Percentiles rank a stretch among this genome's conserved stretches.
These are phyloP conservation scores for Leptoxyphium fumago DNA, from an alignment of 2,329 filamentous ascomycete genomes.

Conservation along the genomic window DNA sequence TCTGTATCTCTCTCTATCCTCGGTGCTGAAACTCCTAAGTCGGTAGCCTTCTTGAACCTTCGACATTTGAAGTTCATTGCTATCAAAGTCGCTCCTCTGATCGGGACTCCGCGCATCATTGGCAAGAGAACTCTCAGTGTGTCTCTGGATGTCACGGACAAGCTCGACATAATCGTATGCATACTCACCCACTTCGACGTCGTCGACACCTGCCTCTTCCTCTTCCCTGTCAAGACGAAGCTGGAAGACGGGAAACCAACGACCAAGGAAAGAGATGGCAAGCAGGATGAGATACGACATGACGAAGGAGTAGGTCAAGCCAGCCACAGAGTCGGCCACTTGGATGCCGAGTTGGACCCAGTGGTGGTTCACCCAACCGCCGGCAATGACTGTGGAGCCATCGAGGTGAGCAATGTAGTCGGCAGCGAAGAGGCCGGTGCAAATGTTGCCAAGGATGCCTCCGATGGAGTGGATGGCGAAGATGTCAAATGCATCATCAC, in stretches of 20 bases:
- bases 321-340: conserved; percentile 64
- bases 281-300: conserved; percentile 61
- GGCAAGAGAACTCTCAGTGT: not conserved
- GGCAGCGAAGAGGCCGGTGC: conserved; percentile 70
- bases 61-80: not conserved
- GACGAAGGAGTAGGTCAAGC: conserved; percentile 63
- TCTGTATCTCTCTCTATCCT: not conserved
- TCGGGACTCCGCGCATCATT: not conserved
- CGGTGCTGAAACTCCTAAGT: not conserved
- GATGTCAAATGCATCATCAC: conserved; percentile 80
- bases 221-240: conserved; percentile 63
- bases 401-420: conserved; percentile 75
- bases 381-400: conserved; percentile 48
- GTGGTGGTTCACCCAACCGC: conserved; percentile 72
- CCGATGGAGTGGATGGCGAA: conserved; percentile 72
- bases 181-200: conserved; percentile 83
- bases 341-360: conserved; percentile 77
- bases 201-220: conserved; percentile 74
- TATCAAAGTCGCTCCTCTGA: not conserved
- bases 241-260: conserved; percentile 59
- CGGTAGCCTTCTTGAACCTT: not conserved
- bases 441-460: conserved; percentile 63
- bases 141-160: conserved; percentile 45
- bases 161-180: conserved; percentile 92
- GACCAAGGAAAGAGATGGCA: conserved; percentile 49